Percentiles rank a stretch among this genome's conserved stretches.
Conservation (phyloP, 169 alveolate genomes). For the Pseudocohnilembus persalinus region DNA sequence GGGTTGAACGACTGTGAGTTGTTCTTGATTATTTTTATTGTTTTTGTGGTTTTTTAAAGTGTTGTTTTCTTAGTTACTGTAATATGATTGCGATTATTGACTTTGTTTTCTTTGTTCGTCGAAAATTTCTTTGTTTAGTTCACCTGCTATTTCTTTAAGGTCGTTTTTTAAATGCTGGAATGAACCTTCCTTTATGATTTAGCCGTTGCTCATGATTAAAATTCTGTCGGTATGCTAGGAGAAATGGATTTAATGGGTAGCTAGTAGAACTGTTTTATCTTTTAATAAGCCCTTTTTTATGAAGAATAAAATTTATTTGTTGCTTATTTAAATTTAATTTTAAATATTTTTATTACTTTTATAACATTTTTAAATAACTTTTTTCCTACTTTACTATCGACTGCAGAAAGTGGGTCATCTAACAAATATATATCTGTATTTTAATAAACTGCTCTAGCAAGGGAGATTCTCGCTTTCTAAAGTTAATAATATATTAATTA, state of each 20-base stretch:
- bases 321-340: too few species aligned
- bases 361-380: constrained; percentile 51
- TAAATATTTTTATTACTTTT: too few species aligned
- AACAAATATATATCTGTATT: constrained; percentile 69
- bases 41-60: background rate
- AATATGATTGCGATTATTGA: background rate
- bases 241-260: constrained; percentile 6
- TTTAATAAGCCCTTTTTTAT: too few species aligned
- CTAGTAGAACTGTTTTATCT: constrained; percentile 4
- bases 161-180: constrained; percentile 47
- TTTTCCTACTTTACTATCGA: constrained; percentile 76
- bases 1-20: background rate
- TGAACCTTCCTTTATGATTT: background rate
- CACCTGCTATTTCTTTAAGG: constrained; percentile 9
- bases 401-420: constrained; percentile 83
- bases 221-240: constrained; percentile 10
- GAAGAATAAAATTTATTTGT: too few species aligned
- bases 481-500: constrained; percentile 44
- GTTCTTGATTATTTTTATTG: background rate
- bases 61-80: background rate
- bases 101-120: background rate
- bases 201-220: constrained; percentile 4
- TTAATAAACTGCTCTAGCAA: constrained; percentile 87
- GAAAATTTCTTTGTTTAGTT: background rate
- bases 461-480: constrained; percentile 77